phyloP scores from a whole-genome alignment of 2,329 filamentous ascomycete genomes.

The Colletotrichum navitas region DNA sequence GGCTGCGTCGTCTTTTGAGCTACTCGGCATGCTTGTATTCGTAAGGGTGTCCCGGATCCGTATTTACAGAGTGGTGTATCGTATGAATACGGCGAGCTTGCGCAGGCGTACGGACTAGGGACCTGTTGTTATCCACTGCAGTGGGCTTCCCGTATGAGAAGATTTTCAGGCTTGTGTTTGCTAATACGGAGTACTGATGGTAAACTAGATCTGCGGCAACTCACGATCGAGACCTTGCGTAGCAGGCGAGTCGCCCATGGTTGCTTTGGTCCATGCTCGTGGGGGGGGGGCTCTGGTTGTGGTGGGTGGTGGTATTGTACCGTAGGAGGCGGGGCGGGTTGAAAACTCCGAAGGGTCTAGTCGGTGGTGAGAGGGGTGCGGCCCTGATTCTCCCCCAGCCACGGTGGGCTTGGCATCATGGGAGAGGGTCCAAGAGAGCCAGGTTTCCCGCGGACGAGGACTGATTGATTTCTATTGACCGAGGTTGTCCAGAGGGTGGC shows the following conservation, averaged over 20 bases:
- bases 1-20: not conserved
- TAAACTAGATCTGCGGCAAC: slow-evolving; percentile 37
- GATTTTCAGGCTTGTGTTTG: slow-evolving; percentile 41
- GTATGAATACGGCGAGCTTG: not conserved
- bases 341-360: slow-evolving; percentile 42
- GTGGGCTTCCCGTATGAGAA: slow-evolving; percentile 36
- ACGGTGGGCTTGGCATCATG: slow-evolving; percentile 37
- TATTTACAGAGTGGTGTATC: not conserved
- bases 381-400: slow-evolving; percentile 36
- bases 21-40: slow-evolving; percentile 8
- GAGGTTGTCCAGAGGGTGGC: slow-evolving; percentile 31
- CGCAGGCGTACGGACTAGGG: slow-evolving; percentile 28
- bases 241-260: slow-evolving; percentile 28
- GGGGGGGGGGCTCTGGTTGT: slow-evolving; percentile 38
- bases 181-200: slow-evolving; percentile 36
- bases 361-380: slow-evolving; percentile 36
- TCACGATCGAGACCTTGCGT: slow-evolving; percentile 39
- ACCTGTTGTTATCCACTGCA: slow-evolving; percentile 29
- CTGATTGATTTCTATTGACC: slow-evolving; percentile 24
- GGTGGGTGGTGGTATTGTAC: slow-evolving; percentile 16
- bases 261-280: slow-evolving; percentile 26
- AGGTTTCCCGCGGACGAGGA: slow-evolving; percentile 31
- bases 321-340: slow-evolving; percentile 25
- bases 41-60: not conserved
- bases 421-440: slow-evolving; percentile 17